Evolutionary conservation across 2,329 filamentous ascomycete genomes (phyloP).

Genomic region (Aspergillus intermedius): DNA sequence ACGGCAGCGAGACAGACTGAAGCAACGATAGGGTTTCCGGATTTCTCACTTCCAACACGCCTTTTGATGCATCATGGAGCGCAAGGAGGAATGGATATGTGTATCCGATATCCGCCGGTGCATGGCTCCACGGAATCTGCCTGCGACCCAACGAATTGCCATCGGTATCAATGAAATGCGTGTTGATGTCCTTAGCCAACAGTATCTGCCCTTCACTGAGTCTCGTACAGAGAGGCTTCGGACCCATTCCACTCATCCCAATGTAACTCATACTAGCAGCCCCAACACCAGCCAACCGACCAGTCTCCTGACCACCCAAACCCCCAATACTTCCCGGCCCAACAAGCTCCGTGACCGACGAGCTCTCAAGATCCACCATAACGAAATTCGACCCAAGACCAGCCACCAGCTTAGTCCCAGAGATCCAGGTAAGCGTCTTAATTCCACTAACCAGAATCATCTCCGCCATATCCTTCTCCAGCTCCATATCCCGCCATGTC

Average conservation of each 20-base stretch:
- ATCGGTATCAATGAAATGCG: constrained; percentile 77
- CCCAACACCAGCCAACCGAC: constrained; percentile 74
- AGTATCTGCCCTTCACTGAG: constrained; percentile 78
- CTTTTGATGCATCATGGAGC: constrained; percentile 74
- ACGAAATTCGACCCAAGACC: constrained; percentile 90
- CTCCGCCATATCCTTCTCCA: constrained; percentile 65
- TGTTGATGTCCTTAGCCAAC: constrained; percentile 96
- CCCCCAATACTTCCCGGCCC: constrained; percentile 68
- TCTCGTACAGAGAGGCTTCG: constrained; percentile 78
- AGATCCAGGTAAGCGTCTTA: constrained; percentile 86
- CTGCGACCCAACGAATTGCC: constrained; percentile 75
- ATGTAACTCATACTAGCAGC: constrained; percentile 93
- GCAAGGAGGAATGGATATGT: constrained; percentile 94
- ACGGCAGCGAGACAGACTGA: constrained; percentile 75
- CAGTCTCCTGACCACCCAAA: constrained; percentile 56
- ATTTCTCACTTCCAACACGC: constrained; percentile 82
- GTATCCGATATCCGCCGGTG: constrained; percentile 87
- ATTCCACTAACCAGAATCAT: constrained; percentile 75
- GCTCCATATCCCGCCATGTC: constrained; percentile 94
- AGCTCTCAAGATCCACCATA: constrained; percentile 74
- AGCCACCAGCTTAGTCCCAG: constrained; percentile 75
- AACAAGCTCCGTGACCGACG: constrained; percentile 68
- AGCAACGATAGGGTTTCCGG: constrained; percentile 85
- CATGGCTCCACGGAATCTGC: constrained; percentile 85
- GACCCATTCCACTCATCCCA: constrained; percentile 84